Evolutionary conservation across 345 rosid genomes (phyloP).

Genomic region (Cardamine chenopodiifolia): DNA sequence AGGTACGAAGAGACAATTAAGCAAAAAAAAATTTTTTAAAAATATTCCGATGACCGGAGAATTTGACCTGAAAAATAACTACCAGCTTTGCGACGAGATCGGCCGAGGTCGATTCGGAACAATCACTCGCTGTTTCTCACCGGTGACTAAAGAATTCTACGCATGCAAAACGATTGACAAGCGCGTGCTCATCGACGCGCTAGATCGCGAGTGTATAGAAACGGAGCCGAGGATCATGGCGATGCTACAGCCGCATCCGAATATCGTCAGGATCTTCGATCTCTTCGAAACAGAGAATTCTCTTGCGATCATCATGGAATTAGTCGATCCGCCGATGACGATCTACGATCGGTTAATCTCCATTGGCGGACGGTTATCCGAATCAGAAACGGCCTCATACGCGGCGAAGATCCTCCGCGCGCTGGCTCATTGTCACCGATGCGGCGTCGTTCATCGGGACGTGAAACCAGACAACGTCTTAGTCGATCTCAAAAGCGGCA

Average conservation of each 20-base stretch:
- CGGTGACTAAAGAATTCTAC: constrained; percentile 47
- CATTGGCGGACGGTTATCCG: constrained; percentile 43
- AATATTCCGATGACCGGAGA: constrained; percentile 40
- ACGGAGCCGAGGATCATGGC: constrained; percentile 75
- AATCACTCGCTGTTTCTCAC: constrained; percentile 63
- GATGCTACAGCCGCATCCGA: constrained; percentile 61
- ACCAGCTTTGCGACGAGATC: constrained; percentile 69
- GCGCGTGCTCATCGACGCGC: constrained; percentile 54
- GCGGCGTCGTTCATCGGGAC: constrained; percentile 73
- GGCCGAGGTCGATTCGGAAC: constrained; percentile 78
- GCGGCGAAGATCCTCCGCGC: constrained; percentile 59
- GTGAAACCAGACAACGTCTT: constrained; percentile 77
- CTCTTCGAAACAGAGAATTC: constrained; percentile 58
- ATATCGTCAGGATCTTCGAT: constrained; percentile 59
- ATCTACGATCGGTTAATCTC: constrained; percentile 54
- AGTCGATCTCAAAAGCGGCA: constrained; percentile 46
- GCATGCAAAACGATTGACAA: constrained; percentile 79
- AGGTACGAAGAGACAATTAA: background rate
- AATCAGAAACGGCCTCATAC: constrained; percentile 48
- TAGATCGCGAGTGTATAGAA: constrained; percentile 68
- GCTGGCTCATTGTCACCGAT: constrained; percentile 67
- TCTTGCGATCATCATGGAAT: constrained; percentile 62
- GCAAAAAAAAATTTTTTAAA: background rate
- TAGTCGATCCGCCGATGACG: constrained; percentile 56
- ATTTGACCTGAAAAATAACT: constrained; percentile 48